Conservation (phyloP, 2,329 filamentous ascomycete species). For the Aspergillus awamori region DNA sequence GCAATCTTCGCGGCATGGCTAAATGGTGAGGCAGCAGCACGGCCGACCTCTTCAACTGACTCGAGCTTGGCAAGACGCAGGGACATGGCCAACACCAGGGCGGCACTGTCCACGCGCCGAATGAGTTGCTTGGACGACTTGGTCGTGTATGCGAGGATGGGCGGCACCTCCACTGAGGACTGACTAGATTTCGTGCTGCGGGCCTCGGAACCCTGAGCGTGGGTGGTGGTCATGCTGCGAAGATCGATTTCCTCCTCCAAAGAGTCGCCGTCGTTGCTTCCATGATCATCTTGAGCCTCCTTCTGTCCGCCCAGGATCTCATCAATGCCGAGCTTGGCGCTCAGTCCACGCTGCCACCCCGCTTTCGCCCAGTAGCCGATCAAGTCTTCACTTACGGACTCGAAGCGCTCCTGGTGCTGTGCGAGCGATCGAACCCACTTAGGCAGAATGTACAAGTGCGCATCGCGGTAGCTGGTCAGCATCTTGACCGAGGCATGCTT, state of each 20-base stretch:
- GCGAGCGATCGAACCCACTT: constrained; percentile 88
- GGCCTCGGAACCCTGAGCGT: constrained; percentile 29
- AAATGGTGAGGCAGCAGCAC: constrained; percentile 67
- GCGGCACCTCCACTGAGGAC: constrained; percentile 59
- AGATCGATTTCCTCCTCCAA: constrained; percentile 59
- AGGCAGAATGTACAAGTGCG: constrained; percentile 93
- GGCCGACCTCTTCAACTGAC: constrained; percentile 64
- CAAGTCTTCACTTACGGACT: constrained; percentile 88
- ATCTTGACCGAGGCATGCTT: constrained; percentile 76
- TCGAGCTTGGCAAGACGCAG: constrained; percentile 82
- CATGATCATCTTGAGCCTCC: constrained; percentile 40
- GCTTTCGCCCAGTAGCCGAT: constrained; percentile 96
- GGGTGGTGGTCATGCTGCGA: constrained; percentile 56
- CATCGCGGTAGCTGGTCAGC: constrained; percentile 81
- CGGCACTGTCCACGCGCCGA: constrained; percentile 83
- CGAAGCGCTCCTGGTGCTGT: constrained; percentile 74
- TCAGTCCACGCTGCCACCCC: constrained; percentile 81
- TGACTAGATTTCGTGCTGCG: constrained; percentile 22
- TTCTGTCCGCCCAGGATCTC: constrained; percentile 59
- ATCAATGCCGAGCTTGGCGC: constrained; percentile 73
- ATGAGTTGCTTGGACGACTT: constrained; percentile 65
- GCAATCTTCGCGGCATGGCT: constrained; percentile 79
- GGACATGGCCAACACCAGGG: constrained; percentile 78
- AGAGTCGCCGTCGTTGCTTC: constrained; percentile 43
- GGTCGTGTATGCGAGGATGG: constrained; percentile 72